Evolutionary conservation across 2,329 filamentous ascomycete genomes (phyloP).

Genomic region (Venturia pyrina): DNA sequence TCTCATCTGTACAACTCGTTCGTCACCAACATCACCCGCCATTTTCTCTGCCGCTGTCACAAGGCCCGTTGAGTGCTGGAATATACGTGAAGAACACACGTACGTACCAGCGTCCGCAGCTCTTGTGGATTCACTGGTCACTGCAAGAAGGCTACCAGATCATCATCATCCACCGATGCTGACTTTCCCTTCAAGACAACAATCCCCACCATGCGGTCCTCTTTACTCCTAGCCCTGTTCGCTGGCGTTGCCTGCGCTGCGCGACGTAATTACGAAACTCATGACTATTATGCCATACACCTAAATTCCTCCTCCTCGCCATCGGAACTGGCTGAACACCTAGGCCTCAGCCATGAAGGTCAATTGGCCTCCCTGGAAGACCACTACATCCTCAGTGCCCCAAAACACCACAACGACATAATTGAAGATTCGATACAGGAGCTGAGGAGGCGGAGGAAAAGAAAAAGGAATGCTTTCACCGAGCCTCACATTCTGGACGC

Average conservation of each 20-base stretch:
- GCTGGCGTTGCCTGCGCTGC: slow-evolving; percentile 21
- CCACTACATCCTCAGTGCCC: slow-evolving; percentile 79
- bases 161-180: background rate
- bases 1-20: background rate
- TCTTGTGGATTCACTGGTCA: background rate
- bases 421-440: slow-evolving; percentile 42
- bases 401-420: slow-evolving; percentile 45
- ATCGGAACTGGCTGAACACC: slow-evolving; percentile 55
- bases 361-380: slow-evolving; percentile 64
- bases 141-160: background rate
- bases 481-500: slow-evolving; percentile 54
- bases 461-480: slow-evolving; percentile 21
- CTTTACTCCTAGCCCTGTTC: slow-evolving; percentile 35
- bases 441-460: slow-evolving; percentile 52
- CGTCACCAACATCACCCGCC: background rate
- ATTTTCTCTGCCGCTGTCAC: background rate
- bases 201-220: slow-evolving; percentile 28
- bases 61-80: background rate
- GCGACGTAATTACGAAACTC: slow-evolving; percentile 62
- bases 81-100: background rate
- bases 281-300: slow-evolving; percentile 92
- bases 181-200: background rate
- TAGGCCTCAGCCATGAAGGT: slow-evolving; percentile 75
- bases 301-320: slow-evolving; percentile 59
- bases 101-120: background rate